Percentiles rank a stretch among this genome's conserved stretches.
These are phyloP conservation scores for Suillus lakei DNA, from an alignment of 768 basidiomycete genomes.

Conservation along the genomic window DNA sequence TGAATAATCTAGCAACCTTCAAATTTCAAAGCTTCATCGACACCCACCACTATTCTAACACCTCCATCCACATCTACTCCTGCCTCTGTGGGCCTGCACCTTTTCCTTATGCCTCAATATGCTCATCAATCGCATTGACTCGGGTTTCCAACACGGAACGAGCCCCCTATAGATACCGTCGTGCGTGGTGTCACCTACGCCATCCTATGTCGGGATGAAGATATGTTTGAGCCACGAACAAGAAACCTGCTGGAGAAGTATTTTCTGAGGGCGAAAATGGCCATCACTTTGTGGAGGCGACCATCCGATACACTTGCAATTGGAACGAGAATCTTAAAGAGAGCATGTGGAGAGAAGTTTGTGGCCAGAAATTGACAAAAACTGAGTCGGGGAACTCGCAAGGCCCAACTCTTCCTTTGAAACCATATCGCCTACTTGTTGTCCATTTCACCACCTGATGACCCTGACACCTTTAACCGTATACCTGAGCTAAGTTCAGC, in stretches of 20 bases:
- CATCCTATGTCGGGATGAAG: not conserved
- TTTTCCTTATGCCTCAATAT: not conserved
- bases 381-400: not conserved
- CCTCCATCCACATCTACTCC: not conserved
- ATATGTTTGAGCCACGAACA: not conserved
- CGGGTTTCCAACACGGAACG: not conserved
- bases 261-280: not conserved
- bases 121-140: not conserved
- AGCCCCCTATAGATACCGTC: not conserved
- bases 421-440: not conserved
- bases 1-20: too few species aligned
- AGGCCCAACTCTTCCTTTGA: not conserved
- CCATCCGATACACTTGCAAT: not conserved
- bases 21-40: not conserved
- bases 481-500: not conserved
- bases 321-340: not conserved
- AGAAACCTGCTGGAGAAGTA: not conserved
- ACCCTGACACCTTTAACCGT: not conserved
- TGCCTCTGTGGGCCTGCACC: not conserved
- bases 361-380: not conserved
- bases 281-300: not conserved
- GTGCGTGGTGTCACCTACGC: not conserved
- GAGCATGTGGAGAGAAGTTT: not conserved
- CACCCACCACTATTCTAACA: not conserved
- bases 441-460: not conserved